Conservation (phyloP, 2,329 filamentous ascomycete genomes). For the Incumbomyces delicatus region DNA sequence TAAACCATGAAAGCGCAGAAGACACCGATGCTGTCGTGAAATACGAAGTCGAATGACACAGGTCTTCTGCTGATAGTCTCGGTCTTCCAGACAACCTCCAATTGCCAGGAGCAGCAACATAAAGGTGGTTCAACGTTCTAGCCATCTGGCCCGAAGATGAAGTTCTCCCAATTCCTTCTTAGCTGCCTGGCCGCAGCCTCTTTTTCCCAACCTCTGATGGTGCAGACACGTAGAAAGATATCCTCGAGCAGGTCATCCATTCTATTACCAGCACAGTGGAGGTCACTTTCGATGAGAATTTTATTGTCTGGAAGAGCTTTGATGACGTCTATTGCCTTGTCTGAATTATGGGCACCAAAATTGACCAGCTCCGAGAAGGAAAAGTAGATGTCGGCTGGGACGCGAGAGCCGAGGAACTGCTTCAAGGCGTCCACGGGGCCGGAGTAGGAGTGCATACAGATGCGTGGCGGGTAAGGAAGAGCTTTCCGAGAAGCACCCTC, state of each 20-base stretch:
- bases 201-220: conserved; percentile 66
- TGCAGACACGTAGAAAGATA: conserved; percentile 65
- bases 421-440: conserved; percentile 64
- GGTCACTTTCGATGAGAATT: conserved; percentile 79
- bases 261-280: conserved; percentile 67
- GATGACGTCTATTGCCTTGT: conserved; percentile 57
- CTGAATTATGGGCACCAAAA: conserved; percentile 45
- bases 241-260: conserved; percentile 74
- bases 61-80: too few relatives aligned
- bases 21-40: too few relatives aligned
- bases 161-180: conserved; percentile 65
- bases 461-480: conserved; percentile 69
- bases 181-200: conserved; percentile 60
- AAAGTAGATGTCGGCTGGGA: conserved; percentile 72
- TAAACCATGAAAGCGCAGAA: too few relatives aligned
- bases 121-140: neutral
- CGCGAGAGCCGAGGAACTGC: conserved; percentile 63
- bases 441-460: conserved; percentile 92
- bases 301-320: conserved; percentile 64
- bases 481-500: conserved; percentile 18
- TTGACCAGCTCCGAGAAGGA: conserved; percentile 85
- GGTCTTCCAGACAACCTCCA: too few relatives aligned
- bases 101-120: too few relatives aligned
- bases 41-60: too few relatives aligned
- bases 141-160: conserved; percentile 52